Conservation (phyloP, 495 filamentous ascomycete species). For the Hypoxylon perforatum region DNA sequence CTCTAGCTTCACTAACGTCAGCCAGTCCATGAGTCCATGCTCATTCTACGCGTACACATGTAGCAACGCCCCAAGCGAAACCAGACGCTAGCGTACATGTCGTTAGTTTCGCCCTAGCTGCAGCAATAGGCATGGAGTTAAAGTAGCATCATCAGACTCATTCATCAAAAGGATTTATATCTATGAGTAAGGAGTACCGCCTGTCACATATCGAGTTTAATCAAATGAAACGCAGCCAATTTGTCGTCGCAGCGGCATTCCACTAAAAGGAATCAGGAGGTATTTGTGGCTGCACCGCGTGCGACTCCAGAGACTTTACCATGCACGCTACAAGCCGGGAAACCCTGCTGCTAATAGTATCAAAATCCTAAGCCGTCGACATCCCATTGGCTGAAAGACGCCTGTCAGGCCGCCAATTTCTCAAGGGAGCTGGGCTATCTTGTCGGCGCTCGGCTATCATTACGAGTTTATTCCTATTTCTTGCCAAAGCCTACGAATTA, state of each 20-base stretch:
- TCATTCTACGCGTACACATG: background rate
- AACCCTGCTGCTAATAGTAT: constrained; percentile 32
- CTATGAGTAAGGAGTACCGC: constrained; percentile 16
- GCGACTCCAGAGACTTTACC: constrained; percentile 33
- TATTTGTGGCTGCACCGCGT: constrained; percentile 41
- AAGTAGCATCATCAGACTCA: background rate
- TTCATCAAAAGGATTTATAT: constrained; percentile 32
- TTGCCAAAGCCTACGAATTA: too few species aligned
- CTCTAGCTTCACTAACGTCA: constrained; percentile 34
- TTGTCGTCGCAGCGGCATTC: constrained; percentile 30
- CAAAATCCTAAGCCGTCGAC: constrained; percentile 21
- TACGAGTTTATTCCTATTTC: constrained; percentile 24
- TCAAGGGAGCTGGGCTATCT: constrained; percentile 13
- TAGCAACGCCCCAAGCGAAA: constrained; percentile 18
- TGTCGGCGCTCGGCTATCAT: constrained; percentile 35
- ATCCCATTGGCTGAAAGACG: constrained; percentile 34
- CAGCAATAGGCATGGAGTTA: constrained; percentile 16
- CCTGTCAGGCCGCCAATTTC: constrained; percentile 19
- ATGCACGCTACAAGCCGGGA: constrained; percentile 27
- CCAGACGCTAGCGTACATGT: constrained; percentile 33
- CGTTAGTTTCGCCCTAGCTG: constrained; percentile 34
- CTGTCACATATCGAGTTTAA: constrained; percentile 5
- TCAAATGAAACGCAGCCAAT: constrained; percentile 42
- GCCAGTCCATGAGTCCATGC: constrained; percentile 9
- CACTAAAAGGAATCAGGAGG: constrained; percentile 29